Evolutionary conservation across 768 basidiomycete species (phyloP).

Genomic region (Phanerochaete sordida): DNA sequence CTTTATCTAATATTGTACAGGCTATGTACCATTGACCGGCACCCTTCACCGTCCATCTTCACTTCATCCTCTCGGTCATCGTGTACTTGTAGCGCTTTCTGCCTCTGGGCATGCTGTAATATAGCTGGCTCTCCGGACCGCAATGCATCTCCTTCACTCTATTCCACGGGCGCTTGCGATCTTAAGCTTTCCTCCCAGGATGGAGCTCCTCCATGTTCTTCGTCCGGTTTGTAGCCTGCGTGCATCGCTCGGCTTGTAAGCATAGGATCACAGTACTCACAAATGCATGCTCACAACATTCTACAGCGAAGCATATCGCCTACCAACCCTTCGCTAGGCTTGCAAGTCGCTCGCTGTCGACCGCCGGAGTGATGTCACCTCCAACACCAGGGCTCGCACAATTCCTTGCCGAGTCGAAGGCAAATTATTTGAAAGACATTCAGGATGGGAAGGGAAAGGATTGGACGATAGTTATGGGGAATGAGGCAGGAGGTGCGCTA

Average conservation of each 20-base stretch:
- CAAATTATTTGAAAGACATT: slow-evolving; percentile 57
- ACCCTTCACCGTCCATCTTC: background rate
- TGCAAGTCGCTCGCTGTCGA: background rate
- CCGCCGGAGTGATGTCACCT: background rate
- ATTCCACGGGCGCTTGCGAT: background rate
- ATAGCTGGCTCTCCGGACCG: background rate
- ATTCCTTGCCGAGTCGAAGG: slow-evolving; percentile 34
- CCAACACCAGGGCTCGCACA: background rate
- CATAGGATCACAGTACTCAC: background rate
- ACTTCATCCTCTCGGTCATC: background rate
- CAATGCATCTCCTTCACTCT: background rate
- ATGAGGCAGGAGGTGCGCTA: slow-evolving; percentile 87
- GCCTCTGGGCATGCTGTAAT: background rate
- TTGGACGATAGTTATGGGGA: slow-evolving; percentile 92
- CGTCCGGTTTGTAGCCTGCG: background rate
- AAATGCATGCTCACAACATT: too few species aligned
- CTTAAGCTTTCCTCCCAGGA: background rate
- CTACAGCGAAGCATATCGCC: background rate
- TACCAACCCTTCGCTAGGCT: background rate
- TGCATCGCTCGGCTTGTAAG: background rate
- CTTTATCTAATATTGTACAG: slow-evolving; percentile 5
- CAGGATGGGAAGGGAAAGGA: slow-evolving; percentile 42
- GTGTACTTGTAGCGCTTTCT: background rate
- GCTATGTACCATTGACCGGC: background rate
- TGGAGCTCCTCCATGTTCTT: slow-evolving; percentile 1